Conservation (phyloP, 148 eudicot species). For the Nyssa sinensis region DNA sequence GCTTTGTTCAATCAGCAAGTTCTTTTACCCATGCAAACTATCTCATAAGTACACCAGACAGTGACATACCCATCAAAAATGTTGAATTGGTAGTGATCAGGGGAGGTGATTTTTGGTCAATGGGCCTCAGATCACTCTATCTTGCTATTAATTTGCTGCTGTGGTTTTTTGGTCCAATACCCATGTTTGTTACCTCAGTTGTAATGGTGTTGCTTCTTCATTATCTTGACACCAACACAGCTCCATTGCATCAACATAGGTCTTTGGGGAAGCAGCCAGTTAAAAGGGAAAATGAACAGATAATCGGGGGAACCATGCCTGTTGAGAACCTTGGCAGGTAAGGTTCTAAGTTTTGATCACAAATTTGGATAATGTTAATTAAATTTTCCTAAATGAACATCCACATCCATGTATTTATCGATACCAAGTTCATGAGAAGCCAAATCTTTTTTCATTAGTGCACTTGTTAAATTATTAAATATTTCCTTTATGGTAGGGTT, state of each 20-base stretch:
- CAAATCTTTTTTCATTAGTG: too few species aligned
- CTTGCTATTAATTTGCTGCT: conserved; percentile 60
- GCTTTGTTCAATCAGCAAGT: conserved; percentile 72
- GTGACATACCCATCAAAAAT: conserved; percentile 33
- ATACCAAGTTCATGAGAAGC: too few species aligned
- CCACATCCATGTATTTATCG: too few species aligned
- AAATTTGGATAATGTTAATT: too few species aligned
- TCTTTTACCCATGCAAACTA: conserved; percentile 67
- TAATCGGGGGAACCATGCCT: too few species aligned
- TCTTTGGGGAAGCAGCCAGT: not conserved
- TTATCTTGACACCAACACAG: conserved; percentile 53
- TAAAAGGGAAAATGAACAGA: not conserved
- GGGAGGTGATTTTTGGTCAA: conserved; percentile 74
- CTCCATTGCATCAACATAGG: conserved; percentile 41
- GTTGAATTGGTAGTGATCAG: conserved; percentile 56
- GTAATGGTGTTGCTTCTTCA: conserved; percentile 47
- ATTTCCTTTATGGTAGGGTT: too few species aligned
- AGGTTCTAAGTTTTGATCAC: too few species aligned
- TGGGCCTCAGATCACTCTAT: conserved; percentile 69
- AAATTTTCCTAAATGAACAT: too few species aligned
- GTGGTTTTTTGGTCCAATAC: conserved; percentile 88
- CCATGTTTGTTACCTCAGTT: conserved; percentile 61
- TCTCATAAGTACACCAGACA: conserved; percentile 50
- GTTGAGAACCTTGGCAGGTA: too few species aligned
- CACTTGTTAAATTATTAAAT: too few species aligned